phyloP scores from a whole-genome alignment of 2,329 filamentous ascomycete genomes.

The Cladophialophora chaetospira region DNA sequence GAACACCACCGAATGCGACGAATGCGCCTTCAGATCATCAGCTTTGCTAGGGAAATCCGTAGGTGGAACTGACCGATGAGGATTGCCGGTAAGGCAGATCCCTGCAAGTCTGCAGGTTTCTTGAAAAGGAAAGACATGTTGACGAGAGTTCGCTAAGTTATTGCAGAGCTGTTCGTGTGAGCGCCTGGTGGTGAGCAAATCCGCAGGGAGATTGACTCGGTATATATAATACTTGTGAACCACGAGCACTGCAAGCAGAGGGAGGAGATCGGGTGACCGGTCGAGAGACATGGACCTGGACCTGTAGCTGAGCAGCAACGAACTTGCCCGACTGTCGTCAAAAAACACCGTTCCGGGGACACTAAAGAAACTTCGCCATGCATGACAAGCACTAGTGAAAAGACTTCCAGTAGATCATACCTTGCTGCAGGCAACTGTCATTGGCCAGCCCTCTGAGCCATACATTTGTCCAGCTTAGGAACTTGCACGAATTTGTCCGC shows the following conservation, averaged over 20 bases:
- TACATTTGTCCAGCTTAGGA: background rate
- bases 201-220: background rate
- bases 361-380: background rate
- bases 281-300: background rate
- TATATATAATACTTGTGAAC: background rate
- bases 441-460: background rate
- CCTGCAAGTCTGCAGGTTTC: constrained; percentile 49
- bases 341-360: background rate
- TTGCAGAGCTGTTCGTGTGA: background rate
- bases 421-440: background rate
- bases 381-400: background rate
- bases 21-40: constrained; percentile 37
- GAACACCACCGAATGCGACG: constrained; percentile 36
- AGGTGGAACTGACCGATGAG: constrained; percentile 34
- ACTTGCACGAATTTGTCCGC: no score
- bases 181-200: background rate
- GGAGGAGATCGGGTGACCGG: background rate
- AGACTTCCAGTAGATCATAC: background rate
- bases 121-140: constrained; percentile 33
- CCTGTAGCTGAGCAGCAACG: no score
- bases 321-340: background rate
- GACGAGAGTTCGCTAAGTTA: background rate
- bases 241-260: background rate
- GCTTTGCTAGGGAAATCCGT: background rate
- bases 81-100: constrained; percentile 52